Evolutionary conservation across 208 protist genomes (phyloP).

Genomic region (Crithidia bombi): DNA sequence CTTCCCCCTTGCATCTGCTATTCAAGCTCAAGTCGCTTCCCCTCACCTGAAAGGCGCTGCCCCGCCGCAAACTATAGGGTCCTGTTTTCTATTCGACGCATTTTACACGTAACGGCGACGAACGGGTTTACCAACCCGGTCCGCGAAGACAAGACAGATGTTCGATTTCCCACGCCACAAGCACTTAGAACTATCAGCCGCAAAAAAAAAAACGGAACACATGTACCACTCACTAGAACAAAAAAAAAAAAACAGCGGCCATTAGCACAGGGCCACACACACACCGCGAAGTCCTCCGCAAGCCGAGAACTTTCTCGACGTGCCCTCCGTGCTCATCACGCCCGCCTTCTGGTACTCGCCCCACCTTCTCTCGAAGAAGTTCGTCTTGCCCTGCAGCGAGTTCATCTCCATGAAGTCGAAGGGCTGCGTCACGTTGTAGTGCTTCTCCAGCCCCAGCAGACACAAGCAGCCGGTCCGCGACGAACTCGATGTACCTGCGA

Average conservation of each 20-base stretch:
- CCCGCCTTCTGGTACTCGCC: slow-evolving; percentile 98
- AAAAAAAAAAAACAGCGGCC: not conserved
- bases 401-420: slow-evolving; percentile 99
- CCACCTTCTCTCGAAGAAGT: slow-evolving; percentile 99
- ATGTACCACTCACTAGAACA: not conserved
- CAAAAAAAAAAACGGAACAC: slow-evolving; percentile 5
- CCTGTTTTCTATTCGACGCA: too few relatives aligned
- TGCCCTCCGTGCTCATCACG: slow-evolving; percentile 91
- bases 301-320: slow-evolving; percentile 88
- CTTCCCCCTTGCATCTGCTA: too few relatives aligned
- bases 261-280: not conserved
- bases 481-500: slow-evolving; percentile 99
- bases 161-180: too few relatives aligned
- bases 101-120: too few relatives aligned
- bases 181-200: not conserved
- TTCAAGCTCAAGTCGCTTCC: too few relatives aligned
- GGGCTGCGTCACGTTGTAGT: slow-evolving; percentile 97
- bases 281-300: slow-evolving; percentile 90
- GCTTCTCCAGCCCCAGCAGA: slow-evolving; percentile 94
- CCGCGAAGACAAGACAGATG: too few relatives aligned
- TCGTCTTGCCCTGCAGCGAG: slow-evolving; percentile 98
- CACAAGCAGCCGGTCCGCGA: slow-evolving; percentile 98
- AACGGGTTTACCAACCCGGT: too few relatives aligned
- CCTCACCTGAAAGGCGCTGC: too few relatives aligned
- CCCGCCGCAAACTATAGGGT: too few relatives aligned